Evolutionary conservation across 1,284 basidiomycete genomes (phyloP), one percentile per base, ranked within the genome.

Genomic region (Wolfiporia cocos): DNA sequence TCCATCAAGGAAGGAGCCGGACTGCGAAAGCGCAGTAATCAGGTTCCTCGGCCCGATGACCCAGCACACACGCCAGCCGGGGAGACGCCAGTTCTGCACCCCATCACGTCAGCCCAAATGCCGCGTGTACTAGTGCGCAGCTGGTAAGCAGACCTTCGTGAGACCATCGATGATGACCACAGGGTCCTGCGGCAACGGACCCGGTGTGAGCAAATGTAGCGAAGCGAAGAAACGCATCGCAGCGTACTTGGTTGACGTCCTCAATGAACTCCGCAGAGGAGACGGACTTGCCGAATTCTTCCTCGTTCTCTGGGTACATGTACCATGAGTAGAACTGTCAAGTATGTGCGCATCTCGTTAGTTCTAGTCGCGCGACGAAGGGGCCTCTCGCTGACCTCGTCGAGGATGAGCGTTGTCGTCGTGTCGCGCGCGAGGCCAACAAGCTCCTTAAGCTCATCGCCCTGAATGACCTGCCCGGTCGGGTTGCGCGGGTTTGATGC

Each of bases 61-160:
- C 93, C 93, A 97, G 68, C 92, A 94, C 26, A 93, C 73, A 54
- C 93, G 79, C 91, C 91, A 95, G 18, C 92, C 92, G 9, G 92
- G 90, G 36, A 92, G 81, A 57, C 89, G 84, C 85, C 85, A 90
- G 63, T 88, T 88, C 85, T 88, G 51, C 18, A 17, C 1, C 43
- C 14, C 14, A 7, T 12, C 7, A 26, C 19, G 35, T 45, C 15
- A 43, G 36, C 3, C 12, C n/a, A n/a, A n/a, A n/a, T n/a, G n/a
- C n/a, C n/a, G n/a, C n/a, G n/a, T n/a, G n/a, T n/a, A n/a, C n/a
- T n/a, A n/a, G n/a, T n/a, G n/a, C n/a, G n/a, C n/a, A n/a, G n/a
- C n/a, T n/a, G n/a, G n/a, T 24, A 41, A 37, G 22, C 22, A 26
- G 2, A 86, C 91, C 75, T 96, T 95, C 11, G 93, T 96, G 39